Conservation (phyloP, 164 flowering plant species). For the Umbellularia californica region DNA sequence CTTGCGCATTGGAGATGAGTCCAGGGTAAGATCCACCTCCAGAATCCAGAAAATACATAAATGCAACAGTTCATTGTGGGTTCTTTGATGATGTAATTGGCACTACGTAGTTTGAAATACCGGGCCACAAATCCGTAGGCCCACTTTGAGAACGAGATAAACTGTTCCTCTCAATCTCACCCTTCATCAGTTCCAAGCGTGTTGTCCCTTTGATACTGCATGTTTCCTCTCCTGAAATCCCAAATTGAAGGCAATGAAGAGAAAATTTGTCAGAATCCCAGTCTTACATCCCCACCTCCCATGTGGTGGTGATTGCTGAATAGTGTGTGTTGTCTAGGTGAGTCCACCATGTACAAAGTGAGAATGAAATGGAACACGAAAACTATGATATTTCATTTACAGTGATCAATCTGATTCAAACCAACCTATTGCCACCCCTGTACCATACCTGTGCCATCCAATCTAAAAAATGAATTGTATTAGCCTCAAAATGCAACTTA, state of each 20-base stretch:
- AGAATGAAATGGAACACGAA: too few relatives aligned
- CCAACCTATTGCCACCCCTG: too few relatives aligned
- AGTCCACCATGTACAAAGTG: too few relatives aligned
- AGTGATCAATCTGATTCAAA: too few relatives aligned
- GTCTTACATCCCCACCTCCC: too few relatives aligned
- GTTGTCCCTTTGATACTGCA: slow-evolving; percentile 65
- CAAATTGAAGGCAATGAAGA: background rate
- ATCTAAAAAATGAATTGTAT: too few relatives aligned
- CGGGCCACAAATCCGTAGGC: slow-evolving; percentile 78
- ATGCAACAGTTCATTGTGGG: slow-evolving; percentile 32
- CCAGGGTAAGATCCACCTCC: slow-evolving; percentile 37
- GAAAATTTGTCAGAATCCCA: too few relatives aligned
- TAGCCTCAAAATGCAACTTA: too few relatives aligned
- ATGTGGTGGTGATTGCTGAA: too few relatives aligned
- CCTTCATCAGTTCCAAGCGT: slow-evolving; percentile 55
- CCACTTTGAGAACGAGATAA: slow-evolving; percentile 56
- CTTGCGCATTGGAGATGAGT: slow-evolving; percentile 75
- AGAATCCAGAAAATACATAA: slow-evolving; percentile 67
- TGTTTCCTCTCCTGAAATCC: slow-evolving; percentile 30
- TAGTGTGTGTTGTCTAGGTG: too few relatives aligned
- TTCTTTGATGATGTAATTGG: slow-evolving; percentile 43
- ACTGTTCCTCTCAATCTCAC: slow-evolving; percentile 41
- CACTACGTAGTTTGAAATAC: slow-evolving; percentile 77
- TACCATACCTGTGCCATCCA: too few relatives aligned
- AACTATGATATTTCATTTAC: too few relatives aligned